Conservation (phyloP, 441 rosid species). For the Brassica balearica region DNA sequence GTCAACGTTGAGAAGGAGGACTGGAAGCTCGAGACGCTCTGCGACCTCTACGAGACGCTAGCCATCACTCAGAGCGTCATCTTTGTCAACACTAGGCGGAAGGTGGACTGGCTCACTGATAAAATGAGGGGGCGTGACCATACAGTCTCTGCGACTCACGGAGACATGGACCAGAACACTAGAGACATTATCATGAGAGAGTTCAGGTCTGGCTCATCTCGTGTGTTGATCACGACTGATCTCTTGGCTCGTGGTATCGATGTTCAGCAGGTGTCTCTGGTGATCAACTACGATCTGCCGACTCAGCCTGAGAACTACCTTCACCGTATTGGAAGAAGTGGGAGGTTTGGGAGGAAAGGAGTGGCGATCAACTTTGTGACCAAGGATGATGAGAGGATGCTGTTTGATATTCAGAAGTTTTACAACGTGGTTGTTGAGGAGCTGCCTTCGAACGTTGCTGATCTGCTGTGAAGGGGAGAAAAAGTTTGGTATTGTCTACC, state of each 20-base stretch:
- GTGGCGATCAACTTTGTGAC: slow-evolving; percentile 50
- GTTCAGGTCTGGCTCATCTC: slow-evolving; percentile 50
- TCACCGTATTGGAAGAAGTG: slow-evolving; percentile 53
- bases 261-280: slow-evolving; percentile 50
- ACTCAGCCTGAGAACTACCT: slow-evolving; percentile 52
- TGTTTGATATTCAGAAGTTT: slow-evolving; percentile 73
- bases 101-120: slow-evolving; percentile 52
- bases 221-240: slow-evolving; percentile 50
- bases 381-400: slow-evolving; percentile 47
- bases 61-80: slow-evolving; percentile 53
- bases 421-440: slow-evolving; percentile 56
- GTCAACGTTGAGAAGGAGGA: slow-evolving; percentile 83
- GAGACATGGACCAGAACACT: slow-evolving; percentile 54
- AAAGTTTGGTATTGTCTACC: slow-evolving; percentile 32
- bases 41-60: slow-evolving; percentile 74
- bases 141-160: slow-evolving; percentile 47
- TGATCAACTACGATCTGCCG: slow-evolving; percentile 47
- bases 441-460: slow-evolving; percentile 53
- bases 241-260: slow-evolving; percentile 52
- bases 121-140: slow-evolving; percentile 52
- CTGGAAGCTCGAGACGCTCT: slow-evolving; percentile 88
- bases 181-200: slow-evolving; percentile 51
- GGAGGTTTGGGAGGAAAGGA: slow-evolving; percentile 51
- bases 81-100: slow-evolving; percentile 48
- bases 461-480: slow-evolving; percentile 46